Base-by-base conservation (phyloP, 805 yeast genomes). In the Candida peoriensis region DNA sequence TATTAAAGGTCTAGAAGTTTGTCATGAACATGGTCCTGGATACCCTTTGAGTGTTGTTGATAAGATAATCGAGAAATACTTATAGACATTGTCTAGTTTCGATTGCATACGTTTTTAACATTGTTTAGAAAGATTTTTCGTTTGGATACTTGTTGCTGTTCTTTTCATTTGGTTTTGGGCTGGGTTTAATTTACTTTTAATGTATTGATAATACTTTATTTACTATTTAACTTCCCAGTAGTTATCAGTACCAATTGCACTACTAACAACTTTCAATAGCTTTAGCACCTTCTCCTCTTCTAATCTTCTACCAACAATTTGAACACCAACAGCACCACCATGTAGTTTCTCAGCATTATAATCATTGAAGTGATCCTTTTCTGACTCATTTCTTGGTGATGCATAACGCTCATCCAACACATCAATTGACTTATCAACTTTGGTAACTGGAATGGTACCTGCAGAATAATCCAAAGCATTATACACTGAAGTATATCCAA, bases 21-120 rank as follows among this genome's bases (percentile, higher is more conserved):
- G 95, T 51, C 90, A 85, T 53, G 93, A 89, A 2, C 70, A 64
- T 48, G 96, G 95, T 0, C 83, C 85, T 7, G 84, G 82, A 1
- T 78, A 78, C 45, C 66, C 74, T 1, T 41, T 74, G 24, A 52
- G 49, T 2, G 24, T 64, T 33, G 68, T 77, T 14, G 68, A 75
- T 40, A 48, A 59, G 28, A 57, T 62, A 8, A 25, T 25, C 16
- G n/a, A n/a, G n/a, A n/a, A n/a, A n/a, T n/a, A n/a, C n/a, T n/a
- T n/a, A n/a, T n/a, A n/a, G n/a, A n/a, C n/a, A n/a, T n/a, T n/a
- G n/a, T n/a, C n/a, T n/a, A n/a, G n/a, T n/a, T n/a, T n/a, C n/a
- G n/a, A n/a, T n/a, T n/a, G n/a, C n/a, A n/a, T n/a, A n/a, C n/a
- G n/a, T n/a, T n/a, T n/a, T n/a, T n/a, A n/a, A n/a, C n/a, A n/a